Evolutionary conservation across 129 eudicot genomes (phyloP).

Genomic region (Arctium lappa): DNA sequence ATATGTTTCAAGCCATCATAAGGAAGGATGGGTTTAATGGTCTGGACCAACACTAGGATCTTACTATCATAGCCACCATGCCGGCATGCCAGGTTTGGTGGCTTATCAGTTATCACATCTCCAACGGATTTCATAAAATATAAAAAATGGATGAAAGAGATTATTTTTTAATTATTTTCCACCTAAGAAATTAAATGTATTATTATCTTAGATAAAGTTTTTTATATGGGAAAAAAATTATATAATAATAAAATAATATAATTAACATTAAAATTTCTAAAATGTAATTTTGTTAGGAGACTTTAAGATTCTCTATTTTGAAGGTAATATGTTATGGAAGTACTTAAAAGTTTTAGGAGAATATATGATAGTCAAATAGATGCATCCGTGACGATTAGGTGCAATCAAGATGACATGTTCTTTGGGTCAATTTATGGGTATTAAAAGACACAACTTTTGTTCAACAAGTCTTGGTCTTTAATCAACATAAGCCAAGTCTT

Average conservation of each 20-base stretch:
- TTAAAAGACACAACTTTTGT: background rate
- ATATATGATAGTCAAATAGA: background rate
- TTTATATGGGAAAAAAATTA: too few relatives aligned
- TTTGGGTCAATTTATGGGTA: background rate
- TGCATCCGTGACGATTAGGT: background rate
- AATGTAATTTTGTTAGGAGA: too few relatives aligned
- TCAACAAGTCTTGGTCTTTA: background rate
- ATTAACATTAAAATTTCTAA: background rate
- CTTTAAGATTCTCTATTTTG: background rate
- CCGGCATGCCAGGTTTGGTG: background rate
- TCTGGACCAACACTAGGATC: too few relatives aligned
- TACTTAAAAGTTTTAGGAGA: background rate
- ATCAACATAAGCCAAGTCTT: background rate
- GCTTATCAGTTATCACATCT: too few relatives aligned
- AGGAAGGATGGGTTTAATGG: too few relatives aligned
- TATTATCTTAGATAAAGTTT: background rate
- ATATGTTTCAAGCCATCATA: too few relatives aligned
- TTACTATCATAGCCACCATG: too few relatives aligned
- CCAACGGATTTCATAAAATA: background rate
- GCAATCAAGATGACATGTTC: conserved; percentile 5
- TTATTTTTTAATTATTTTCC: background rate
- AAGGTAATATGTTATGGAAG: background rate
- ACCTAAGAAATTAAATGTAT: background rate
- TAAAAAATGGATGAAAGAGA: background rate
- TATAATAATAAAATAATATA: background rate